Evolutionary conservation across 352 stramenopile genomes (phyloP).

Genomic region (Phytophthora ohioensis): DNA sequence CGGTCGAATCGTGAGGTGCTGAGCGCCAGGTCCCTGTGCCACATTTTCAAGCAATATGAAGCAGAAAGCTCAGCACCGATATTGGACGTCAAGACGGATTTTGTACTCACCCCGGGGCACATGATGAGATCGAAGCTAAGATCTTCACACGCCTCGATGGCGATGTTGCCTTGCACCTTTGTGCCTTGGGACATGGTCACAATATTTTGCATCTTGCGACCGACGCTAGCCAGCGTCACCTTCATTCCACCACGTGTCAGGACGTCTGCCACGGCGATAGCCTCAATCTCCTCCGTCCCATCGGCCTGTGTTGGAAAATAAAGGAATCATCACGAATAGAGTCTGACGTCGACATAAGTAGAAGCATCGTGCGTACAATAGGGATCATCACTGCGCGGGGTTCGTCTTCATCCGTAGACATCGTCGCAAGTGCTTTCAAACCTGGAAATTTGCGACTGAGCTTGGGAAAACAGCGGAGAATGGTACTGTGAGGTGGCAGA

Average conservation of each 20-base stretch:
- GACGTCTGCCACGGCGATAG: slow-evolving; percentile 70
- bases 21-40: slow-evolving; percentile 60
- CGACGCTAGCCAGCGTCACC: slow-evolving; percentile 70
- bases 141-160: slow-evolving; percentile 66
- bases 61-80: too few relatives aligned
- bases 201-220: slow-evolving; percentile 59
- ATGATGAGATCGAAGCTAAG: slow-evolving; percentile 72
- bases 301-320: slow-evolving; percentile 48
- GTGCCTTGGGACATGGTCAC: slow-evolving; percentile 78
- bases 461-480: too few relatives aligned
- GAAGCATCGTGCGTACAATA: slow-evolving; percentile 14
- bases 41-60: not conserved
- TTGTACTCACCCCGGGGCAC: slow-evolving; percentile 54
- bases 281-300: slow-evolving; percentile 84
- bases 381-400: slow-evolving; percentile 18
- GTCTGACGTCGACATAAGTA: not conserved
- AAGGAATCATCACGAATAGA: too few relatives aligned
- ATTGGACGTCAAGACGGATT: not conserved
- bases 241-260: slow-evolving; percentile 69
- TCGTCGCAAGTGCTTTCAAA: slow-evolving; percentile 11
- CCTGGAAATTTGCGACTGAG: slow-evolving; percentile 5
- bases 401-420: slow-evolving; percentile 29
- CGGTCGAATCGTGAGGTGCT: slow-evolving; percentile 64
- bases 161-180: slow-evolving; percentile 63
- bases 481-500: too few relatives aligned